These are phyloP conservation scores for Detonula confervacea DNA, from an alignment of 352 stramenopile species.

Conservation along the genomic window DNA sequence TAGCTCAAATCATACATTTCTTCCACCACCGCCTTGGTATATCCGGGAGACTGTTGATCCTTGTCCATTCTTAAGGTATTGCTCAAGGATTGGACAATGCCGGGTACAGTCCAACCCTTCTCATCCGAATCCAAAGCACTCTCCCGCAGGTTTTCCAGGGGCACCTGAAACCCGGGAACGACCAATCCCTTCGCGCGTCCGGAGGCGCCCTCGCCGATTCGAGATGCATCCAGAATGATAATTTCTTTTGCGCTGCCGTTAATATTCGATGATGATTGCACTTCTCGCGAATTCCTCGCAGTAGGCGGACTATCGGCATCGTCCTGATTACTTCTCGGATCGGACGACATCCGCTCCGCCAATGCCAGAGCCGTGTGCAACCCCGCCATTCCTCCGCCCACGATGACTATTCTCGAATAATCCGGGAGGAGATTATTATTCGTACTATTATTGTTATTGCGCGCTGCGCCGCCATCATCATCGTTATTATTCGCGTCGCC, in stretches of 20 bases:
- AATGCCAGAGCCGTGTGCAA: conserved; percentile 39
- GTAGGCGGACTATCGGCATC: conserved; percentile 1
- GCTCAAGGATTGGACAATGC: not conserved
- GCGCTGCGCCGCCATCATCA: not conserved
- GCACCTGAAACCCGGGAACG: conserved; percentile 39
- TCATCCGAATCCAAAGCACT: conserved; percentile 17
- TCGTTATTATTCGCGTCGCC: not conserved
- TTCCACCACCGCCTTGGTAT: conserved; percentile 12
- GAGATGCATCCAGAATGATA: conserved; percentile 20
- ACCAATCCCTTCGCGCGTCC: conserved; percentile 46
- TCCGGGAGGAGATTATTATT: not conserved
- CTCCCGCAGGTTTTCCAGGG: conserved; percentile 27
- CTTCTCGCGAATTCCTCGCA: not conserved
- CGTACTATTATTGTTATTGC: not conserved
- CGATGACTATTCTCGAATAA: conserved; percentile 33
- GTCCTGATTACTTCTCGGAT: not conserved
- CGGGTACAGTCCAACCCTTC: not conserved
- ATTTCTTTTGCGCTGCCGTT: conserved; percentile 1
- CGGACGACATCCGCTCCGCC: conserved; percentile 16
- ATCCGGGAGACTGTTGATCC: not conserved
- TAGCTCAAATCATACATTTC: conserved; percentile 37
- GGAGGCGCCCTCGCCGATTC: conserved; percentile 34
- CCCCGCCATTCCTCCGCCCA: conserved; percentile 44
- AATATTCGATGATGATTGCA: conserved; percentile 3
- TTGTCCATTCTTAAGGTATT: not conserved